Percentiles rank a stretch among this genome's conserved stretches.
Evolutionary conservation across 1,284 basidiomycete species (phyloP).

Genomic region (Irpex sp.): DNA sequence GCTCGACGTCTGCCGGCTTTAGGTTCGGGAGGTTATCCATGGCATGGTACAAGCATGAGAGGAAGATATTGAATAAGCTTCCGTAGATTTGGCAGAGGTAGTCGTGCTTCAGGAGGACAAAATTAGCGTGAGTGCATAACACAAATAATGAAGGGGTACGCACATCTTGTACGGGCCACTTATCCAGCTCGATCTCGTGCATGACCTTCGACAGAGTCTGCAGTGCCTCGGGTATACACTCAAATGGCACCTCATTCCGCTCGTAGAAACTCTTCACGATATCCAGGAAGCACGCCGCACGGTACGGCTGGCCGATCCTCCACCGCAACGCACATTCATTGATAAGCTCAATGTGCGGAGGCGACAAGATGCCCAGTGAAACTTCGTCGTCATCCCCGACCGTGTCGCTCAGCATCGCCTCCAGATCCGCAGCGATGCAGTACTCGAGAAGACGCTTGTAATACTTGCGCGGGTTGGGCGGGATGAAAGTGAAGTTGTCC

Average conservation of each 20-base stretch:
- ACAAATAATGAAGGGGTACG: constrained; percentile 26
- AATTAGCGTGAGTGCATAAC: not conserved
- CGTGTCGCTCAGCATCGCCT: constrained; percentile 81
- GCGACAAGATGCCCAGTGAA: constrained; percentile 88
- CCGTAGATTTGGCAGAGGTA: constrained; percentile 65
- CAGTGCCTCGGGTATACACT: constrained; percentile 91
- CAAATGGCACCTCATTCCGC: constrained; percentile 87
- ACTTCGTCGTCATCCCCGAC: constrained; percentile 97
- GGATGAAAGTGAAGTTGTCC: constrained; percentile 85
- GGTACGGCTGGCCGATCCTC: constrained; percentile 82
- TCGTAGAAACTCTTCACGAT: constrained; percentile 88
- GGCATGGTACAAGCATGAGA: constrained; percentile 81
- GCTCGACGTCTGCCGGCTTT: constrained; percentile 64
- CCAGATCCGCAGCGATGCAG: constrained; percentile 85
- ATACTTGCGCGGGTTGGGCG: constrained; percentile 81
- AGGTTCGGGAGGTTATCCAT: constrained; percentile 74
- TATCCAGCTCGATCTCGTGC: constrained; percentile 65
- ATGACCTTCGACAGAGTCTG: constrained; percentile 69
- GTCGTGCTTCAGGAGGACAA: constrained; percentile 44
- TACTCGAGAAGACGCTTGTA: constrained; percentile 84
- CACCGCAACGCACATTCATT: constrained; percentile 87
- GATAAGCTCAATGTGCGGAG: constrained; percentile 78
- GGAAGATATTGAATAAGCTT: constrained; percentile 82
- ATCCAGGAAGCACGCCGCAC: constrained; percentile 80
- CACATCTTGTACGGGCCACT: constrained; percentile 84